Conservation (phyloP, 2,329 filamentous ascomycete genomes). For the Delphinella strobiligena region DNA sequence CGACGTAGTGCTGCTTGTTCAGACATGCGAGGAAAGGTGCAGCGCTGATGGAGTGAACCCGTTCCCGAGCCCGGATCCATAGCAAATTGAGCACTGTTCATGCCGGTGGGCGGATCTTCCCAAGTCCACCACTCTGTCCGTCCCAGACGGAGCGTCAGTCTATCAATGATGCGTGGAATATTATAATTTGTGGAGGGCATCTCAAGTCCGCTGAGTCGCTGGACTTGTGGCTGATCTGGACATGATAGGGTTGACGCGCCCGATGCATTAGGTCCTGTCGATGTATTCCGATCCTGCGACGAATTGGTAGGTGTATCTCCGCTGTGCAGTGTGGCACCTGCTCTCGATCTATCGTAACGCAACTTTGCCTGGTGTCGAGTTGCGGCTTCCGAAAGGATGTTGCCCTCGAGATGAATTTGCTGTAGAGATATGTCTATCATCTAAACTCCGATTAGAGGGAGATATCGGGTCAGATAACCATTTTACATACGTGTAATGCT, state of each 20-base stretch:
- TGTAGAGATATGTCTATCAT: not conserved
- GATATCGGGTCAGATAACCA: too few species aligned
- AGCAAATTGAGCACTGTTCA: not conserved
- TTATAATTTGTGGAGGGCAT: not conserved
- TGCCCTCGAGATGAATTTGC: not conserved
- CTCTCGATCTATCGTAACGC: not conserved
- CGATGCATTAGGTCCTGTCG: too few species aligned
- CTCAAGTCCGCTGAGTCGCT: not conserved
- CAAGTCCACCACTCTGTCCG: conserved; percentile 6
- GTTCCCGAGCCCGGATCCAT: not conserved
- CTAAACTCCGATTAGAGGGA: too few species aligned
- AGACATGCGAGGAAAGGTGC: not conserved
- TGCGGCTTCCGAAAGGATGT: not conserved
- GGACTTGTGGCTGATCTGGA: too few species aligned
- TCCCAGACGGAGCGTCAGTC: conserved; percentile 3
- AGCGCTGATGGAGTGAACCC: not conserved
- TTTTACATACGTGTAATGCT: not conserved
- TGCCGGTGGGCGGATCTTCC: not conserved
- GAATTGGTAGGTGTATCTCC: not conserved
- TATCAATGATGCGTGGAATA: not conserved
- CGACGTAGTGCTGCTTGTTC: not conserved
- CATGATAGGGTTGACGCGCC: too few species aligned
- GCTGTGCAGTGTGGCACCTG: not conserved
- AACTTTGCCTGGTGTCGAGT: not conserved
- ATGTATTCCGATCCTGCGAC: too few species aligned